phyloP scores from a whole-genome alignment of 441 rosid species.

The Aquilaria agallochum region DNA sequence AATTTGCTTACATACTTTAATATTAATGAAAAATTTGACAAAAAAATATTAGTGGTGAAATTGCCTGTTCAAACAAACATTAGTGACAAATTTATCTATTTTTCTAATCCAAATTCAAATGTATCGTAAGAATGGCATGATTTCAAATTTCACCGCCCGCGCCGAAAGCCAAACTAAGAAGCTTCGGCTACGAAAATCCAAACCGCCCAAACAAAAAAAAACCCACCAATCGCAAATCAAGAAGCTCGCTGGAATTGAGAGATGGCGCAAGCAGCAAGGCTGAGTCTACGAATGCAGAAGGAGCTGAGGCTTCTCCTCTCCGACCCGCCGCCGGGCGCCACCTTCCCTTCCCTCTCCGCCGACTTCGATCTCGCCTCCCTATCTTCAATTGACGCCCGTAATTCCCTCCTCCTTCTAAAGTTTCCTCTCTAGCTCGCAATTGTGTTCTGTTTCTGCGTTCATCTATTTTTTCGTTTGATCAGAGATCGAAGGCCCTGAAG shows the following conservation, averaged over 20 bases:
- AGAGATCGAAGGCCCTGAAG: slow-evolving; percentile 77
- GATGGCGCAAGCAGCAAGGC: slow-evolving; percentile 85
- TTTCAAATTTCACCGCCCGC: too few relatives aligned
- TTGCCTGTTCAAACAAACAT: too few relatives aligned
- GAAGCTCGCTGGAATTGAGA: neutral
- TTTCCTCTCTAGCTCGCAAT: neutral
- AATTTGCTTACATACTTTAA: too few relatives aligned
- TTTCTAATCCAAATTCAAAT: too few relatives aligned
- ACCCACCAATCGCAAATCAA: too few relatives aligned
- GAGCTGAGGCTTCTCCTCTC: slow-evolving; percentile 77
- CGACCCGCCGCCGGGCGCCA: slow-evolving; percentile 73
- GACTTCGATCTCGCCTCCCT: slow-evolving; percentile 39
- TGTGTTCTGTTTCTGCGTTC: neutral
- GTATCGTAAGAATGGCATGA: too few relatives aligned
- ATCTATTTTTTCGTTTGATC: neutral
- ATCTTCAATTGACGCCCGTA: slow-evolving; percentile 67
- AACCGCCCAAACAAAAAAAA: too few relatives aligned
- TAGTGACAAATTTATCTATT: too few relatives aligned
- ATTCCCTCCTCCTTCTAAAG: slow-evolving; percentile 6
- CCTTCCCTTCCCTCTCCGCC: slow-evolving; percentile 59
- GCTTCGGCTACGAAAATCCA: too few relatives aligned
- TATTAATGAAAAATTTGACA: too few relatives aligned
- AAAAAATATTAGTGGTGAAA: too few relatives aligned
- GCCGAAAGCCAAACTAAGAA: too few relatives aligned
- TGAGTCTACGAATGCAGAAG: slow-evolving; percentile 73